Evolutionary conservation across 305 asterid species (phyloP), one percentile per base, ranked within the genome.

Genomic region (Fraxinus latifolia): DNA sequence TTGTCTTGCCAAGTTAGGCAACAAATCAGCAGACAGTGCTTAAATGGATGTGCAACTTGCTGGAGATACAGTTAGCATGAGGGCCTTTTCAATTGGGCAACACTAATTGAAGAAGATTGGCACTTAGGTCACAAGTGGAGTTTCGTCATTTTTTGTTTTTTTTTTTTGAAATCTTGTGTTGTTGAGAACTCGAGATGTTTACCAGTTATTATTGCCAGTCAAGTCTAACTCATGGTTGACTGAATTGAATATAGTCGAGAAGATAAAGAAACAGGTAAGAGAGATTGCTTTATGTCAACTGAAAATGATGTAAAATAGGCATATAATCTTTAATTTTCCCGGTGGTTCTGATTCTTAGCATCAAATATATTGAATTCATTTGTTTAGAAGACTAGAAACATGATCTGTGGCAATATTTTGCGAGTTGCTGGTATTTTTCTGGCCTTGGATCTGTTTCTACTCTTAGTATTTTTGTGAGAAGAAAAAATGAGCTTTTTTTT

Each of bases 231-330:
- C 25, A 29, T 1, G 25, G 55, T 73, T 71, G 58, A 78, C 75
- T 50, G 81, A 68, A 44, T 32, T 14, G 77, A 76, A 39, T 25
- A 65, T 81, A 31, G 72, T 42, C n/a, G 50, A 68, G 71, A 68
- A 77, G 81, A 77, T 50, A 77, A 53, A 14, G 60, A 62, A 27
- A 25, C 21, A 36, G 68, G 50, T 53, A 65, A 25, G 31, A 37
- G 55, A 21, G 67, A 65, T 7, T 47, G 17, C 31, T 65, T n/a
- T 1, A n/a, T 76, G 7, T 39, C 77, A 1, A 19, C 37, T 19
- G 58, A 72, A 17, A 14, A 50, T 19, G 60, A 73, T 19, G 67
- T 34, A 12, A 8, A 29, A 74, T 74, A 75, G 3, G 74, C 34
- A 5, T 67, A 72, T 77, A 25, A 33, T 72, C 2, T 7, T 67